Evolutionary conservation across 345 rosid genomes (phyloP).

Genomic region (Pistacia atlantica): DNA sequence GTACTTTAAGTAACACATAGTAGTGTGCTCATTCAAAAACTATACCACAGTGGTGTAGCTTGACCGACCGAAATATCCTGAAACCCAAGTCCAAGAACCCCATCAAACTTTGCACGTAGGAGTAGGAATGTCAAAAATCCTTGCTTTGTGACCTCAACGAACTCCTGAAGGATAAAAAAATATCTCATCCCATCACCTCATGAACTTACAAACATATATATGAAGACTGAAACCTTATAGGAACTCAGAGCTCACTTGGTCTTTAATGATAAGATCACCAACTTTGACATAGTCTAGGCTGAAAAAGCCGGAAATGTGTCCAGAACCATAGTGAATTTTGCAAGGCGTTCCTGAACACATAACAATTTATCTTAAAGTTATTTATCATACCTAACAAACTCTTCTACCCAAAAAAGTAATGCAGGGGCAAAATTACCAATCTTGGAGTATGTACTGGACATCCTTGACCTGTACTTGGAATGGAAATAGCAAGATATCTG

Average conservation of each 20-base stretch:
- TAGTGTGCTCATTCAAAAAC: neutral
- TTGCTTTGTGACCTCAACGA: constrained; percentile 53
- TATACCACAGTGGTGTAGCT: constrained; percentile 58
- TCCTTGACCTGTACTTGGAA: constrained; percentile 50
- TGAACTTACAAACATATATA: neutral
- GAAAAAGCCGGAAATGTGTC: constrained; percentile 51
- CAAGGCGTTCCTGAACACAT: constrained; percentile 46
- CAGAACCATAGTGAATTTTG: constrained; percentile 45
- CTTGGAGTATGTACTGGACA: constrained; percentile 54
- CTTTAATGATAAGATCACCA: constrained; percentile 41
- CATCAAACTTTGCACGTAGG: constrained; percentile 42
- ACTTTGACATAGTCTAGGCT: constrained; percentile 57
- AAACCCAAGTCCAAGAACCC: constrained; percentile 57
- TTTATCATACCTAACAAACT: neutral
- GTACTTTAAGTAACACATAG: neutral
- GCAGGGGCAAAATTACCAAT: constrained; percentile 43
- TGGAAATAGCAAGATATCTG: constrained; percentile 63
- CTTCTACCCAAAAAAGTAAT: neutral
- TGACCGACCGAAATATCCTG: constrained; percentile 37
- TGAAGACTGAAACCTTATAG: constrained; percentile 11
- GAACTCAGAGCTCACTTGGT: constrained; percentile 42
- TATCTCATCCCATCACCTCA: constrained; percentile 16
- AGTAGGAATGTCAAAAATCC: constrained; percentile 41
- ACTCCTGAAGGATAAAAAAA: constrained; percentile 41
- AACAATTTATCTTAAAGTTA: neutral